Conservation (phyloP, 192 early-diverging fungal genomes). For the Diversispora epigaea region DNA sequence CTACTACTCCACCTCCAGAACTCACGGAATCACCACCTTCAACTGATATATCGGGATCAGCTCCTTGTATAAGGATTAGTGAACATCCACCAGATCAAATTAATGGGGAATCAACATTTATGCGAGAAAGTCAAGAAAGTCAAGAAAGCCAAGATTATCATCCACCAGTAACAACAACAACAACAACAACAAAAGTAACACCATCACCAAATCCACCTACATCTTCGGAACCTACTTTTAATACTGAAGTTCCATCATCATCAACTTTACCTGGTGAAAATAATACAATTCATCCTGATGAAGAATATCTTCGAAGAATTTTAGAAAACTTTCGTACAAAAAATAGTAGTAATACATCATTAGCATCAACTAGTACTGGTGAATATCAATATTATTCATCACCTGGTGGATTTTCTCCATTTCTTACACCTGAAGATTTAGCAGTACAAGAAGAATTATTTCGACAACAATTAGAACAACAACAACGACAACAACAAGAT, state of each 20-base stretch:
- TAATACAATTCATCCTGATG: not conserved
- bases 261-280: not conserved
- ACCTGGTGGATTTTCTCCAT: not conserved
- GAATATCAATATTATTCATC: not conserved
- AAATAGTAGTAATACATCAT: slow-evolving; percentile 24
- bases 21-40: too few relatives aligned
- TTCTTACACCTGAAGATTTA: not conserved
- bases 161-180: not conserved
- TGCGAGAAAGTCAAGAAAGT: not conserved
- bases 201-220: not conserved
- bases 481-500: not conserved
- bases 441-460: not conserved
- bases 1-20: too few relatives aligned
- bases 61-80: slow-evolving; percentile 7
- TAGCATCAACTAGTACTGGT: slow-evolving; percentile 14
- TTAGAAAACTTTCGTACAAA: slow-evolving; percentile 9
- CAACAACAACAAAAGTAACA: not conserved
- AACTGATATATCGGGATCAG: not conserved
- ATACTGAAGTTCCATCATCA: not conserved
- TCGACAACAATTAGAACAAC: slow-evolving; percentile 12
- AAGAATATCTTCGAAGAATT: slow-evolving; percentile 15
- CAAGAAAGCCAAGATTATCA: not conserved
- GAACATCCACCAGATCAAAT: not conserved
- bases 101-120: not conserved
- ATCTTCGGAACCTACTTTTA: not conserved